Conservation (phyloP, 1,139 yeast genomes). For the Schwanniomyces etchellsii region DNA sequence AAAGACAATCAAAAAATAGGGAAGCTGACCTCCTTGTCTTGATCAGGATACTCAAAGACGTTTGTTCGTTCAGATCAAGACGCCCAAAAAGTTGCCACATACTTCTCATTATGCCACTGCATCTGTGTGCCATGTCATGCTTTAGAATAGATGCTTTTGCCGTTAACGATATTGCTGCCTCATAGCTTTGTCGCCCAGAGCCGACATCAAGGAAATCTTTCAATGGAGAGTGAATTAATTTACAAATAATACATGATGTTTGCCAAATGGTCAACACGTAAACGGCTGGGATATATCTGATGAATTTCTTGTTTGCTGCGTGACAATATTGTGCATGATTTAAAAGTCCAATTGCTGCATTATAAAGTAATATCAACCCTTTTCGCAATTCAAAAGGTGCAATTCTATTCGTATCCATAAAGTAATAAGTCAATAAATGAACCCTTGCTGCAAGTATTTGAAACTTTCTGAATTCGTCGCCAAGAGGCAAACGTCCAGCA, state of each 20-base stretch:
- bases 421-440: conserved; percentile 75
- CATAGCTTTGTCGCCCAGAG: conserved; percentile 68
- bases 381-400: conserved; percentile 60
- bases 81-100: conserved; percentile 83
- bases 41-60: conserved; percentile 46
- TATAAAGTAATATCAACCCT: conserved; percentile 73
- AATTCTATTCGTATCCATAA: conserved; percentile 57
- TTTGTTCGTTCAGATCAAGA: conserved; percentile 39
- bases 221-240: conserved; percentile 70
- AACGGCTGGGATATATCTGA: conserved; percentile 78
- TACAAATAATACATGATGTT: conserved; percentile 78
- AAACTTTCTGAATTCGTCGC: conserved; percentile 64
- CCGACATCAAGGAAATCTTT: conserved; percentile 61
- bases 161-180: conserved; percentile 63
- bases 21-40: conserved; percentile 87
- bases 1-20: conserved; percentile 84
- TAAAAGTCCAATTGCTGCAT: conserved; percentile 69
- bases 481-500: conserved; percentile 22
- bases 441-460: conserved; percentile 69
- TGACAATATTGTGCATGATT: conserved; percentile 64
- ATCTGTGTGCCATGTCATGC: conserved; percentile 89
- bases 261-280: conserved; percentile 85
- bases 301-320: conserved; percentile 52
- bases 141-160: conserved; percentile 79
- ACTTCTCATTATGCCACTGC: conserved; percentile 89